These are phyloP conservation scores for Cenchrus fungigraminus DNA, from an alignment of 176 grass and related monocot species.

Conservation along the genomic window DNA sequence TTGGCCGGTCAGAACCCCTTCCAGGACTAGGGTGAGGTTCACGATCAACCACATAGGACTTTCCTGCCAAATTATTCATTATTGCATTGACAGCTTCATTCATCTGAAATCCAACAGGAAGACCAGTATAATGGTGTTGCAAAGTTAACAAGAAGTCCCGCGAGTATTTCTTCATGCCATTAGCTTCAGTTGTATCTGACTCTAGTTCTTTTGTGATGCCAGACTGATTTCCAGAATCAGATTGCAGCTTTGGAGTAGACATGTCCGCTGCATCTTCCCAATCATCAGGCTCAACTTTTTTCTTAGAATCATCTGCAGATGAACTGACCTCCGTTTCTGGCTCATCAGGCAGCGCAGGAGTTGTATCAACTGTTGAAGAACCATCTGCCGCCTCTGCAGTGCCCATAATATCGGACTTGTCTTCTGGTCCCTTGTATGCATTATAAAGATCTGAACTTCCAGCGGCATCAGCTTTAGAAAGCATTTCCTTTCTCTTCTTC, in stretches of 20 bases:
- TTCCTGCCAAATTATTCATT: slow-evolving; percentile 56
- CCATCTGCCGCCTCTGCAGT: slow-evolving; percentile 38
- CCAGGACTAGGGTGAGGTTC: slow-evolving; percentile 67
- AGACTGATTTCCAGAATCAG: slow-evolving; percentile 33
- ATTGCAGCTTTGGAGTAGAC: slow-evolving; percentile 72
- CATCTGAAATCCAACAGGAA: slow-evolving; percentile 76
- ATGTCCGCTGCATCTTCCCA: slow-evolving; percentile 97
- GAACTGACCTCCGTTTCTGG: slow-evolving; percentile 46
- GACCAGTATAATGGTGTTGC: slow-evolving; percentile 47
- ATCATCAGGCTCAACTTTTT: slow-evolving; percentile 76
- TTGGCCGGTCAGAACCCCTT: slow-evolving; percentile 65
- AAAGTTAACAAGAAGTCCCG: slow-evolving; percentile 93
- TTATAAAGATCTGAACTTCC: slow-evolving; percentile 92
- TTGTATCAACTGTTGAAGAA: slow-evolving; percentile 47
- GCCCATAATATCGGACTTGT: slow-evolving; percentile 51
- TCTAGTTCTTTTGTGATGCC: slow-evolving; percentile 30
- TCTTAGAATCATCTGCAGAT: slow-evolving; percentile 59
- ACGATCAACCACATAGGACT: slow-evolving; percentile 61
- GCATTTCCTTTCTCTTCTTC: slow-evolving; percentile 82
- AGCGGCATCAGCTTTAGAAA: slow-evolving; percentile 93
- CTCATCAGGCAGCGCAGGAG: slow-evolving; percentile 32
- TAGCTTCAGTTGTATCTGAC: slow-evolving; percentile 50
- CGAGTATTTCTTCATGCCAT: slow-evolving; percentile 67
- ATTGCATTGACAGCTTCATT: slow-evolving; percentile 48
- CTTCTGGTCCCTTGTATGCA: slow-evolving; percentile 89